phyloP scores from a whole-genome alignment of 1,284 basidiomycete species.

The Papiliotrema nemorosa region DNA sequence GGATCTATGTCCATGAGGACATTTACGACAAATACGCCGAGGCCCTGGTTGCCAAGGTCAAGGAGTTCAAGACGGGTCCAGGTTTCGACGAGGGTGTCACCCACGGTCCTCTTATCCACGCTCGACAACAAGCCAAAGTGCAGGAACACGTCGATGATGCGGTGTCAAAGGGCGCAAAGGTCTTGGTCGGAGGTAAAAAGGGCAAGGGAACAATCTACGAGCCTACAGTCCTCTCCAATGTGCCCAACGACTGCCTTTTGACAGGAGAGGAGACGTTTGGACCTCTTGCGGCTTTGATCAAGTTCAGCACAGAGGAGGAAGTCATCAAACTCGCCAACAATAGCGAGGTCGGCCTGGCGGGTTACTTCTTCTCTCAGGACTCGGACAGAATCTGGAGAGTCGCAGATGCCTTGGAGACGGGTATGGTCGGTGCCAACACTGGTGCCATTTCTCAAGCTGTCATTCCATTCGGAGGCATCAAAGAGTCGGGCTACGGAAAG shows the following conservation, averaged over 20 bases:
- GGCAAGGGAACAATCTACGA: conserved; percentile 67
- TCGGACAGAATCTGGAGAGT: conserved; percentile 90
- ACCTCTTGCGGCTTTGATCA: conserved; percentile 59
- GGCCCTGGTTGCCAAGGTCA: conserved; percentile 56
- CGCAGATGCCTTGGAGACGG: conserved; percentile 94
- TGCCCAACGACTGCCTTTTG: conserved; percentile 60
- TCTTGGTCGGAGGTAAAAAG: conserved; percentile 80
- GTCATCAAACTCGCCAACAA: conserved; percentile 81
- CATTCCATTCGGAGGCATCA: conserved; percentile 84
- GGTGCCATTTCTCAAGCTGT: conserved; percentile 62
- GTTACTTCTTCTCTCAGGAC: conserved; percentile 87
- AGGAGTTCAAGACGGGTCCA: conserved; percentile 86
- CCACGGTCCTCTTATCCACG: conserved; percentile 91
- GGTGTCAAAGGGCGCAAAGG: conserved; percentile 73
- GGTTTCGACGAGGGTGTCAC: conserved; percentile 79
- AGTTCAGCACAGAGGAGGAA: conserved; percentile 90
- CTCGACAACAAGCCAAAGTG: conserved; percentile 81
- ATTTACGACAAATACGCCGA: conserved; percentile 48
- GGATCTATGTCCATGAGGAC: conserved; percentile 45
- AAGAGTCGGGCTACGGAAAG: conserved; percentile 45
- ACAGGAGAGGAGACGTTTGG: conserved; percentile 84
- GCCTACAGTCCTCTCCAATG: conserved; percentile 85
- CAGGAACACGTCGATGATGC: conserved; percentile 82
- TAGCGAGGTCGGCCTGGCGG: conserved; percentile 81
- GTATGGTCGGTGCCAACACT: conserved; percentile 73